A percentile compares a stretch with the other conserved stretches of the same genome.
These are phyloP conservation scores for Mycena alexandri DNA, from an alignment of 768 basidiomycete genomes.

Conservation along the genomic window DNA sequence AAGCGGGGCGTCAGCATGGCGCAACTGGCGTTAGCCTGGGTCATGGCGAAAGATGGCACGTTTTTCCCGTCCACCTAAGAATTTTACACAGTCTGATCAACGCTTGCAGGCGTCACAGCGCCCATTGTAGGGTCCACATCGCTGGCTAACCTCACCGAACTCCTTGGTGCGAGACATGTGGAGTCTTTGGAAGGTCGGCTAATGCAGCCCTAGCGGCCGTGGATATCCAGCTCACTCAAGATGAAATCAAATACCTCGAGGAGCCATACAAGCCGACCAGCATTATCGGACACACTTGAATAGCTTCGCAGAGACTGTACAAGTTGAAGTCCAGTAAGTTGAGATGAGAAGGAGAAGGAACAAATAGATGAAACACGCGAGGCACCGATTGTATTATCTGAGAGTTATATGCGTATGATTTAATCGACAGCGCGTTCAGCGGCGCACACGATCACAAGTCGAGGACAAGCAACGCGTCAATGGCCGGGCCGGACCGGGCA, in stretches of 20 bases:
- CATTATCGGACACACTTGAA: constrained; percentile 59
- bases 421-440: too few relatives aligned
- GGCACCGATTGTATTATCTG: background rate
- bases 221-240: constrained; percentile 62
- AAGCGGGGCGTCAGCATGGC: constrained; percentile 68
- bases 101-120: constrained; percentile 57
- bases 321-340: too few relatives aligned
- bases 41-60: constrained; percentile 55
- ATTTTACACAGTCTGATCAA: background rate
- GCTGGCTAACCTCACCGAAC: constrained; percentile 63
- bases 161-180: constrained; percentile 54
- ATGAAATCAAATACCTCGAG: constrained; percentile 69
- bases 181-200: background rate
- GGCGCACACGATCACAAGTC: too few relatives aligned
- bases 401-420: background rate
- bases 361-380: background rate
- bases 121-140: constrained; percentile 72
- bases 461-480: too few relatives aligned
- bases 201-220: constrained; percentile 50
- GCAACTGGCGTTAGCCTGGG: constrained; percentile 68
- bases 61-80: background rate
- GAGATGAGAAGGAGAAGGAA: too few relatives aligned
- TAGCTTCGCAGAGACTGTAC: background rate
- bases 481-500: too few relatives aligned
- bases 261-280: constrained; percentile 63